These are phyloP conservation scores for Populus tomentosa DNA, from an alignment of 441 rosid genomes.

Conservation along the genomic window DNA sequence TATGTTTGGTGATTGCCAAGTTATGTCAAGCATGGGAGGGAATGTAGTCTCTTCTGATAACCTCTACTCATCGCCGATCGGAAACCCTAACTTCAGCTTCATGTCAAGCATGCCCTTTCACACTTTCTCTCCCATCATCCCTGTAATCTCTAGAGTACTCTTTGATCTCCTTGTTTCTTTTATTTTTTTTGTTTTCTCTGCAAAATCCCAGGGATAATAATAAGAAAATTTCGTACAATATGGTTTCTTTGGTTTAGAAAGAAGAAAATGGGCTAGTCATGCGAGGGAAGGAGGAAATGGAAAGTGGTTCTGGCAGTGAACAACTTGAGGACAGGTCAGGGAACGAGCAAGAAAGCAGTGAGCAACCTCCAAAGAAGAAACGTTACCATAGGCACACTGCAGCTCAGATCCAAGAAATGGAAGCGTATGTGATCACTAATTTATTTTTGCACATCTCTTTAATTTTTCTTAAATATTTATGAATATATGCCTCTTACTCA, in stretches of 20 bases:
- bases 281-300: constrained; percentile 72
- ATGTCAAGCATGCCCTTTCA: constrained; percentile 47
- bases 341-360: constrained; percentile 54
- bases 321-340: constrained; percentile 64
- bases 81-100: constrained; percentile 78
- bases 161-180: no score
- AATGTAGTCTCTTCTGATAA: constrained; percentile 49
- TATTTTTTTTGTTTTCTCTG: neutral
- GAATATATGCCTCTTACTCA: neutral
- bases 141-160: constrained; percentile 36
- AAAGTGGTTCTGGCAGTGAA: constrained; percentile 79
- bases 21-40: constrained; percentile 59
- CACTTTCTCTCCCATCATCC: constrained; percentile 53
- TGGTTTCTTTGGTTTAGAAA: constrained; percentile 33
- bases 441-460: neutral
- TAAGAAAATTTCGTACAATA: neutral
- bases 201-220: no score
- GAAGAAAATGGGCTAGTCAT: constrained; percentile 59
- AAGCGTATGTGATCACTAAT: constrained; percentile 47
- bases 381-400: constrained; percentile 88
- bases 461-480: neutral
- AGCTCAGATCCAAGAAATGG: constrained; percentile 95
- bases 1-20: constrained; percentile 72
- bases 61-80: constrained; percentile 54
- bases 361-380: constrained; percentile 61